Evolutionary conservation across 176 grass and related monocot genomes (phyloP).

Genomic region (Pontederia paniculata): DNA sequence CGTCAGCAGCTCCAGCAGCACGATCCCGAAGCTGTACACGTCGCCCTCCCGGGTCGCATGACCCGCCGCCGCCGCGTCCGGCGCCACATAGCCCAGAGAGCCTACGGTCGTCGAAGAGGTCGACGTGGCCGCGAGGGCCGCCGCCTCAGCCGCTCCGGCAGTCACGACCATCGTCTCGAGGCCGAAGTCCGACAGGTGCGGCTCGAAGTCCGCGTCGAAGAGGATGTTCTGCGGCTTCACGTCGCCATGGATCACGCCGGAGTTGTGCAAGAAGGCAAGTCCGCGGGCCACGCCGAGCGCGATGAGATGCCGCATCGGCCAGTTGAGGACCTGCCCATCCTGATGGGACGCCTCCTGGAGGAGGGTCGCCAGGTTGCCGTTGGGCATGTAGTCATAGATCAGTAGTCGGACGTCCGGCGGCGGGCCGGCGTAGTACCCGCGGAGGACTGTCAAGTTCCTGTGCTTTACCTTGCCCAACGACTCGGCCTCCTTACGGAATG

Average conservation of each 20-base stretch:
- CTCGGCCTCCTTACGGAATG: slow-evolving; percentile 96
- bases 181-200: slow-evolving; percentile 87
- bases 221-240: slow-evolving; percentile 93
- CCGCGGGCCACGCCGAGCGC: slow-evolving; percentile 81
- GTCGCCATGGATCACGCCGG: slow-evolving; percentile 81
- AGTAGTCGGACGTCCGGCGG: slow-evolving; percentile 85
- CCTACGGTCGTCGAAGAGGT: slow-evolving; percentile 42
- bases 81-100: slow-evolving; percentile 81
- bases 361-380: slow-evolving; percentile 87
- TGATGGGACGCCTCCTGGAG: slow-evolving; percentile 96
- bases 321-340: slow-evolving; percentile 91
- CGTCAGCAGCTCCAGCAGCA: slow-evolving; percentile 79
- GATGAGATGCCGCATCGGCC: slow-evolving; percentile 98
- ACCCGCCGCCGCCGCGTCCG: slow-evolving; percentile 55
- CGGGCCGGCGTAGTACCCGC: slow-evolving; percentile 91
- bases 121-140: slow-evolving; percentile 42
- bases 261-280: slow-evolving; percentile 73
- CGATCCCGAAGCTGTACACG: slow-evolving; percentile 96
- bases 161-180: slow-evolving; percentile 93
- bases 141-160: slow-evolving; percentile 50
- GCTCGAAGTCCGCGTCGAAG: slow-evolving; percentile 93
- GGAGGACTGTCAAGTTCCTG: slow-evolving; percentile 82
- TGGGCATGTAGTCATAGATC: slow-evolving; percentile 99
- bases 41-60: slow-evolving; percentile 88
- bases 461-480: slow-evolving; percentile 93